Conservation (phyloP, 2,329 filamentous ascomycete genomes). For the Kalmusia sp. region DNA sequence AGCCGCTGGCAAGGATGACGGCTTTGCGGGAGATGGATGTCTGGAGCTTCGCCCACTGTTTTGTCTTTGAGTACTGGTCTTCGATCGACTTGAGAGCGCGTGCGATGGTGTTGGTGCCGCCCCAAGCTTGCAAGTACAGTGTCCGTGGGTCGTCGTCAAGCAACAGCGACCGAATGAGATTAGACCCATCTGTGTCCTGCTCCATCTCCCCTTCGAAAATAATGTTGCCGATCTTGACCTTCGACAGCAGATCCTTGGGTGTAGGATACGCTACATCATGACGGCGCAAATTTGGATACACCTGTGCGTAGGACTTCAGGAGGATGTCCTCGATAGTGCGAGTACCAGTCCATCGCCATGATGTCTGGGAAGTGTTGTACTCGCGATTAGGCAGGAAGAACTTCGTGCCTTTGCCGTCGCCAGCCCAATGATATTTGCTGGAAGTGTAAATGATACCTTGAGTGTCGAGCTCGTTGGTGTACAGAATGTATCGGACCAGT, state of each 20-base stretch:
- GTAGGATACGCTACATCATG: conserved; percentile 16
- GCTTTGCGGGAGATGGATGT: conserved; percentile 9
- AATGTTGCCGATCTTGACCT: conserved; percentile 16
- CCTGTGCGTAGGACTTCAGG: conserved; percentile 14
- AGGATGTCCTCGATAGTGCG: conserved; percentile 13
- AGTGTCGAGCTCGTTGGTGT: conserved; percentile 19
- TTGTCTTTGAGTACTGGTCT: conserved; percentile 1
- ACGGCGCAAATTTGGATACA: conserved; percentile 13
- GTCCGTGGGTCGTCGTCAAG: conserved; percentile 17
- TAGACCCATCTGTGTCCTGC: conserved; percentile 15
- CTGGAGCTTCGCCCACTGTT: conserved; percentile 2
- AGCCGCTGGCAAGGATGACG: conserved; percentile 19
- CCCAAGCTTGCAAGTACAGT: conserved; percentile 19
- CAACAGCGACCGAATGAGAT: conserved; percentile 13
- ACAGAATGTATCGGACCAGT: conserved; percentile 17
- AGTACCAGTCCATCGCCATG: conserved; percentile 16
- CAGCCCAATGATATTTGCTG: conserved; percentile 21
- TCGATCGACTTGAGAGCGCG: conserved; percentile 17
- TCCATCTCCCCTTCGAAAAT: conserved; percentile 20
- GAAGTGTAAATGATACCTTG: conserved; percentile 19
- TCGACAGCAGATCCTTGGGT: conserved; percentile 10
- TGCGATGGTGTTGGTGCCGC: conserved; percentile 20
- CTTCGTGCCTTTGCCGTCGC: conserved; percentile 14
- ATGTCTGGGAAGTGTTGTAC: conserved; percentile 20
- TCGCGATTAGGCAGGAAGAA: conserved; percentile 17